Percentiles rank a stretch among this genome's conserved stretches.
phyloP scores from a whole-genome alignment of 108 stramenopile species.

The Nitzschia palea region DNA sequence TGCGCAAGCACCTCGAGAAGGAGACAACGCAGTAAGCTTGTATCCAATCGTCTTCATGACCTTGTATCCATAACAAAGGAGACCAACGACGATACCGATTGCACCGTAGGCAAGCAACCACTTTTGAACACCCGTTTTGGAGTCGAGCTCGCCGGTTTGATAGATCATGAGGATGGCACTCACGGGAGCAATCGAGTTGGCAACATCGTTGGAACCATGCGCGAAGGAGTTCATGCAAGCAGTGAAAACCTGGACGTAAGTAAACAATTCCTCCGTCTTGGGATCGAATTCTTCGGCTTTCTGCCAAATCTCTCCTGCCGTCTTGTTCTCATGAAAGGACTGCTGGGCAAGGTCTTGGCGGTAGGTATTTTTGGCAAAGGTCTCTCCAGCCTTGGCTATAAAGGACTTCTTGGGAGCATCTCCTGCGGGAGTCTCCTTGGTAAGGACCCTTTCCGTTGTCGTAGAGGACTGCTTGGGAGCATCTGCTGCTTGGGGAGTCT shows the following conservation, averaged over 20 bases:
- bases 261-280: slow-evolving; percentile 53
- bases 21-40: slow-evolving; percentile 39
- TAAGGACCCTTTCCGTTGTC: too few relatives aligned
- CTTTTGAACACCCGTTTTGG: slow-evolving; percentile 28
- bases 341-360: slow-evolving; percentile 28
- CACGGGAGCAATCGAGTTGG: slow-evolving; percentile 70
- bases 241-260: slow-evolving; percentile 73
- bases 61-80: slow-evolving; percentile 53
- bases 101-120: slow-evolving; percentile 71
- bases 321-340: slow-evolving; percentile 24
- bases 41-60: slow-evolving; percentile 52
- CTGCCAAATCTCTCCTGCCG: slow-evolving; percentile 55
- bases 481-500: too few relatives aligned
- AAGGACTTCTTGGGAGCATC: too few relatives aligned
- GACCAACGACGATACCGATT: slow-evolving; percentile 54
- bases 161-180: slow-evolving; percentile 60
- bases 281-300: slow-evolving; percentile 45
- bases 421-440: not conserved
- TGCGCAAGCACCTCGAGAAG: slow-evolving; percentile 58
- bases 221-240: slow-evolving; percentile 65
- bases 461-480: not conserved
- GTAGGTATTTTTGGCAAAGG: not conserved
- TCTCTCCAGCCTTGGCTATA: too few relatives aligned
- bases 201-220: slow-evolving; percentile 79
- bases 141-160: slow-evolving; percentile 25